Evolutionary conservation across 176 grass and related monocot genomes (phyloP), one percentile per base, ranked within the genome.

Genomic region (Aegilops sharonensis): DNA sequence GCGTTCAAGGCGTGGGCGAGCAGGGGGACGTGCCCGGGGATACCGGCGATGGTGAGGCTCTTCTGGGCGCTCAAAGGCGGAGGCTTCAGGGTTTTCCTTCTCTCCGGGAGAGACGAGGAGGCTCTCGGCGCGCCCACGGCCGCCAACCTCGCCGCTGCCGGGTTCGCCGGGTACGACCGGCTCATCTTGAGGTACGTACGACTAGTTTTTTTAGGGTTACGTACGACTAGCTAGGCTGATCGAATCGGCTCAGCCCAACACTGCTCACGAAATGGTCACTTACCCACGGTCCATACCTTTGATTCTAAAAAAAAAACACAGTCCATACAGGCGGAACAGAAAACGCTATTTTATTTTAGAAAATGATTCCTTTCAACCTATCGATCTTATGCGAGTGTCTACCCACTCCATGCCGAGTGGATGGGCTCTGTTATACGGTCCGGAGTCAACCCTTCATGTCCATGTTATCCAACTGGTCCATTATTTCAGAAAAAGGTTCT

Each of bases 1-100:
- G 93, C 83, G 37, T 98, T 98, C 67, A 92, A 50, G 72, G 23
- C n/a, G 47, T 98, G 96, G 96, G 96, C 96, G 20, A 88, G 60
- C 64, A 77, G 78, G 70, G 96, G 75, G 31, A 4, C 73, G 11
- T 95, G 96, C 84, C 72, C 91, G 1, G 90, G 88, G n/a, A 89
- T 98, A 18, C 91, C 89, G 6, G 79, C 89, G 6, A 81, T 91
- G 25, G 84, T 86, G 11, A 23, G 34, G 47, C 62, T 95, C 57
- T 95, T 93, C 78, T 85, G 84, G 70, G 72, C 18, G 31, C 88
- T 98, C 9, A 86, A 84, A 42, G 11, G 77, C 10, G 31, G 30
- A 54, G 93, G 93, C 0, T 95, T 94, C 86, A 89, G 60, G 1
- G 87, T 95, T 3, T 94, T 98, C 14, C 87, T 98, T 2, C 17